Percentiles rank a stretch among this genome's conserved stretches.
phyloP scores from a whole-genome alignment of 2,329 filamentous ascomycete genomes.

The Aphanoascus verrucosus region DNA sequence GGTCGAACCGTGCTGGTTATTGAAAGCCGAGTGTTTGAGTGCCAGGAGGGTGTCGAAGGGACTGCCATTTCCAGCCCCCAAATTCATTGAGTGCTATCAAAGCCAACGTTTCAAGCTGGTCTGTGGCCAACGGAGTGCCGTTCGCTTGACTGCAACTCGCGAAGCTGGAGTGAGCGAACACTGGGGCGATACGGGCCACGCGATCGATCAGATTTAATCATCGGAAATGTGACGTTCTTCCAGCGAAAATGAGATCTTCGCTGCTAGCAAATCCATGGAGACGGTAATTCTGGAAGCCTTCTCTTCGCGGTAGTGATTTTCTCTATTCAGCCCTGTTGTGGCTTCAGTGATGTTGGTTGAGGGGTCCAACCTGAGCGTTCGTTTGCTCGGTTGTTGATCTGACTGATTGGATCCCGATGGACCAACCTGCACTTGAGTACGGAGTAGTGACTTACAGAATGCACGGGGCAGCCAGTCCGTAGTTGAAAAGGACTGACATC shows the following conservation, averaged over 20 bases:
- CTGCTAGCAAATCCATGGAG: not conserved
- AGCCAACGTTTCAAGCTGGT: no score
- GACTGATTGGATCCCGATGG: not conserved
- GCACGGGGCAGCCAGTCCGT: no score
- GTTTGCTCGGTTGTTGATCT: no score
- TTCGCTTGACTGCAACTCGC: not conserved
- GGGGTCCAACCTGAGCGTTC: not conserved
- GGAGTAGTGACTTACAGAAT: no score
- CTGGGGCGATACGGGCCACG: not conserved
- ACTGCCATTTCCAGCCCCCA: no score
- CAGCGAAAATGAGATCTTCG: not conserved
- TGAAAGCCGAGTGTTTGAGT: no score
- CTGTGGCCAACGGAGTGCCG: not conserved
- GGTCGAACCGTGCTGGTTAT: no score
- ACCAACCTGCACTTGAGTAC: no score
- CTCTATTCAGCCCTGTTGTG: slow-evolving; percentile 1
- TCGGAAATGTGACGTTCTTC: not conserved
- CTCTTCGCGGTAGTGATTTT: slow-evolving; percentile 8
- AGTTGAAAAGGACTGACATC: no score
- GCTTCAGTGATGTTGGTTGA: not conserved
- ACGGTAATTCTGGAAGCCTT: slow-evolving; percentile 8
- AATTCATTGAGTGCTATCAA: no score
- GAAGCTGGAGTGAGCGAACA: not conserved
- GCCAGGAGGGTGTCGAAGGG: no score
- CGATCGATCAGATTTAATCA: not conserved